Evolutionary conservation across 805 yeast genomes (phyloP), one percentile per base, ranked within the genome.

Genomic region (Cyberlindnera galapagoensis): DNA sequence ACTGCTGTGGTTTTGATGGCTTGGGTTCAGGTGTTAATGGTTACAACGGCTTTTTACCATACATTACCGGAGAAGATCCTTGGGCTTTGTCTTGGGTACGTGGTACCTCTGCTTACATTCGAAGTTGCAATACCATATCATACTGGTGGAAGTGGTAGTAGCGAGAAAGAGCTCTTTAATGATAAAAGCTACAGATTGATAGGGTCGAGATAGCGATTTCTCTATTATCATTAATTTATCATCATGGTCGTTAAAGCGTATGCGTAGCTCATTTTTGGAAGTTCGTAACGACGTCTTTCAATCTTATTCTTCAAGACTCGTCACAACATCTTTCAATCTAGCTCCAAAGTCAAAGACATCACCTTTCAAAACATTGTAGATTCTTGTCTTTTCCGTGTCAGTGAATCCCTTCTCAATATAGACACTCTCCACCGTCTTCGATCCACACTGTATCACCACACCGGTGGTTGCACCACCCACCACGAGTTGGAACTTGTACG

Each of bases 31-130:
- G 33, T 63, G 23, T 61, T 87, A 20, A 57, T 79, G 13, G 74
- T 85, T 66, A 90, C 97, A 1, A 71, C 87, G 29, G 62, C 80
- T 10, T 83, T 84, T 54, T 90, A 87, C 64, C 97, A 90, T 57
- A 76, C 92, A 1, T 49, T 80, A 9, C 34, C 58, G 2, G 97
- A 90, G 52, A 87, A 87, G 50, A 35, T 82, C 2, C 61, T 74
- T 17, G 96, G 96, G 1, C 59, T 82, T 27, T 8, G 64, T 3
- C 70, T 80, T 62, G 86, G 92, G 3, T 74, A 69, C 52, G 31
- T 65, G 7, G 74, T 74, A 16, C 67, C 74, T 9, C 13, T 53
- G 2, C 46, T 64, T 2, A 67, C n/a, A n/a, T n/a, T n/a, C n/a
- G n/a, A n/a, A n/a, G n/a, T n/a, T n/a, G n/a, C n/a, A n/a, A n/a